These are phyloP conservation scores for Pyrus pyrifolia DNA, from an alignment of 306 rosid genomes.

Conservation along the genomic window DNA sequence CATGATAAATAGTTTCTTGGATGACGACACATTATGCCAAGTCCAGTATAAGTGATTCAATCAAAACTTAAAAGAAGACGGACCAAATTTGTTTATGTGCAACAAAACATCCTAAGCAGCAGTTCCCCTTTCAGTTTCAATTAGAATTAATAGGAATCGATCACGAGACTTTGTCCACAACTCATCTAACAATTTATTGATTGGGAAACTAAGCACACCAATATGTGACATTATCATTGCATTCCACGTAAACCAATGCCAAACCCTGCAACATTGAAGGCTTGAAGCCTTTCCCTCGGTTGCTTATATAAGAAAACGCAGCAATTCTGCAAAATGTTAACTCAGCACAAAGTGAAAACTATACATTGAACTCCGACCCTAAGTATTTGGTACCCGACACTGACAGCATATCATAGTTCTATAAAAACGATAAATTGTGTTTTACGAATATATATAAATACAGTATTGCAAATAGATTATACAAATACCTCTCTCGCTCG, in stretches of 20 bases:
- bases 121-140: background rate
- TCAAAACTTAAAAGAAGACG: background rate
- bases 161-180: background rate
- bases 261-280: background rate
- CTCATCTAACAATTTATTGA: background rate
- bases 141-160: background rate
- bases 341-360: background rate
- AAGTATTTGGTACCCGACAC: background rate
- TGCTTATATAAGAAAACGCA: background rate
- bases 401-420: background rate
- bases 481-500: constrained; percentile 54
- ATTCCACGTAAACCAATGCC: background rate
- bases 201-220: background rate
- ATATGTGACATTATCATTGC: background rate
- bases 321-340: background rate
- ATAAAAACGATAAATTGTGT: background rate
- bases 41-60: background rate
- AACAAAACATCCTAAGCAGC: background rate
- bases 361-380: background rate
- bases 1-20: background rate
- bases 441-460: background rate
- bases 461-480: constrained; percentile 3
- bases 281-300: background rate
- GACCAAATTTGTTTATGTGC: background rate
- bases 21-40: background rate